Percentiles rank a stretch among this genome's conserved stretches.
phyloP scores from a whole-genome alignment of 768 basidiomycete genomes.

The Piloderma croceum region DNA sequence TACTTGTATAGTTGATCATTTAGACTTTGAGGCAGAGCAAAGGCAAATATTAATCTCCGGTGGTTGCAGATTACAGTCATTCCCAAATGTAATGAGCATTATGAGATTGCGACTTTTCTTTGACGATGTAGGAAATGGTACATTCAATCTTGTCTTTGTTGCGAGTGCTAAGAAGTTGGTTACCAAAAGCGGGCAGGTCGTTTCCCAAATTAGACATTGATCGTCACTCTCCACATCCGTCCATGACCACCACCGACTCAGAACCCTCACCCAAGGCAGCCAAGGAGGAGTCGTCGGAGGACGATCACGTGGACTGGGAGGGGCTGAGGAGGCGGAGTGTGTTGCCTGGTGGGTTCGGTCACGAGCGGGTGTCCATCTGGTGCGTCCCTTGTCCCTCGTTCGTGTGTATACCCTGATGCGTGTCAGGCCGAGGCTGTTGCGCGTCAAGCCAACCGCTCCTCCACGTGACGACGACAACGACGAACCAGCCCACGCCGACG shows the following conservation, averaged over 20 bases:
- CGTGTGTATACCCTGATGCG: slow-evolving; percentile 16
- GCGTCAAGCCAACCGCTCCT: slow-evolving; percentile 17
- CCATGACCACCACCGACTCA: neutral
- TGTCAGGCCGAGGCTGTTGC: slow-evolving; percentile 35
- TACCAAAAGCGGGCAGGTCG: too few relatives aligned
- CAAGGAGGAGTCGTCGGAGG: neutral
- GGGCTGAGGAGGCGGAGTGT: slow-evolving; percentile 35
- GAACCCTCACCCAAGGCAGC: neutral
- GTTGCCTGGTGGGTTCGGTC: slow-evolving; percentile 42
- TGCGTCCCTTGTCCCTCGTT: slow-evolving; percentile 14
- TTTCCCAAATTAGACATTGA: too few relatives aligned
- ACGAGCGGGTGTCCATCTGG: slow-evolving; percentile 39
- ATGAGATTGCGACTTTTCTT: too few relatives aligned
- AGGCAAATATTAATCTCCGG: too few relatives aligned
- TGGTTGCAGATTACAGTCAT: too few relatives aligned
- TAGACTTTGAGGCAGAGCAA: too few relatives aligned
- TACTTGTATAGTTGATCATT: too few relatives aligned
- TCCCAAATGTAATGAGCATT: too few relatives aligned
- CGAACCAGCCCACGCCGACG: slow-evolving; percentile 55
- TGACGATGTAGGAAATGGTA: too few relatives aligned
- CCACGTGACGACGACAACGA: neutral
- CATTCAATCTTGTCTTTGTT: too few relatives aligned
- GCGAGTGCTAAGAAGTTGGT: too few relatives aligned
- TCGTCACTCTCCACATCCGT: too few relatives aligned
- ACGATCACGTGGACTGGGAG: slow-evolving; percentile 30